Evolutionary conservation across 176 grass and related monocot species (phyloP).

Genomic region (Lolium rigidum): DNA sequence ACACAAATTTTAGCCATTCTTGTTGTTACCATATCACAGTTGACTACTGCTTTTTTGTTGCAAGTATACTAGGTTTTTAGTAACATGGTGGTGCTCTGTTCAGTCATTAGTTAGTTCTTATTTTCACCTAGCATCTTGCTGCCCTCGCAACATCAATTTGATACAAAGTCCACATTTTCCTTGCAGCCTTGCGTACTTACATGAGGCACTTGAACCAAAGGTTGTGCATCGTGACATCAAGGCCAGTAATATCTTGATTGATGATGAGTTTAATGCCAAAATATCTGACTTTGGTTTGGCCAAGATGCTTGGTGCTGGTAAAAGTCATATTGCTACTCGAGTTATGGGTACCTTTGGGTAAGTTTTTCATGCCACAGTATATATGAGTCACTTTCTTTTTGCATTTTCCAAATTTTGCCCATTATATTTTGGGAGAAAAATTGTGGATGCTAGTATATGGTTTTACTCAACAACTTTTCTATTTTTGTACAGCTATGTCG

Average conservation of each 20-base stretch:
- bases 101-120: neutral
- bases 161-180: constrained; percentile 33
- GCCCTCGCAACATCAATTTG: constrained; percentile 27
- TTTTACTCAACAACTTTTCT: constrained; percentile 33
- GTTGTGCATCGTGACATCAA: constrained; percentile 98
- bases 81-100: constrained; percentile 13
- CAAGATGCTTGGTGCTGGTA: constrained; percentile 97
- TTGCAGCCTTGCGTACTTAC: constrained; percentile 91
- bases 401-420: constrained; percentile 24
- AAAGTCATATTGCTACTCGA: constrained; percentile 95
- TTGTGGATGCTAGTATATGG: neutral
- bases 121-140: neutral
- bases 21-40: constrained; percentile 5
- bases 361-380: constrained; percentile 35
- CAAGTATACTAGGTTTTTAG: neutral
- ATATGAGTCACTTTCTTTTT: constrained; percentile 14
- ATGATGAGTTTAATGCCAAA: constrained; percentile 94
- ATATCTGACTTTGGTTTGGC: constrained; percentile 97
- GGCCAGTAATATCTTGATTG: constrained; percentile 91
- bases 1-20: neutral
- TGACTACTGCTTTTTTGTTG: neutral
- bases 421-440: neutral
- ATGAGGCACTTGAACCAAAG: constrained; percentile 96
- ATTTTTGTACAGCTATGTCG: constrained; percentile 74
- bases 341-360: constrained; percentile 99